A percentile compares a stretch with the other conserved stretches of the same genome.
phyloP scores from a whole-genome alignment of 257 asterid genomes.

The Fraxinus quadrangulata region DNA sequence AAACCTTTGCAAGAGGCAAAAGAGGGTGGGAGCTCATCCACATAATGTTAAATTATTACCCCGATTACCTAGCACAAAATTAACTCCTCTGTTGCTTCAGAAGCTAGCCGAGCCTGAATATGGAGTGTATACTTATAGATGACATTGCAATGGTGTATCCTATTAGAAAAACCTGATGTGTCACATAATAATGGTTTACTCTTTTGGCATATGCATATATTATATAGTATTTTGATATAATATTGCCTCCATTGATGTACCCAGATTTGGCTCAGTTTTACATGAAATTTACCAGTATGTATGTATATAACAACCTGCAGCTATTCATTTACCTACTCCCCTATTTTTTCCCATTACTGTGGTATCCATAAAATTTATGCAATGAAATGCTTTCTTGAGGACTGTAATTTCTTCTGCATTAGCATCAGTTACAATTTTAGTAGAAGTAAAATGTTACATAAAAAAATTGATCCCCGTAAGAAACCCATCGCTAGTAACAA shows the following conservation, averaged over 20 bases:
- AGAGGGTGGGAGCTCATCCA: slow-evolving; percentile 30
- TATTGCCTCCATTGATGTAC: background rate
- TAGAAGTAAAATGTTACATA: background rate
- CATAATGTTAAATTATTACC: slow-evolving; percentile 29
- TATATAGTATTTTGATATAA: too few relatives aligned
- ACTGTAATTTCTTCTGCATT: too few relatives aligned
- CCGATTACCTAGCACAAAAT: background rate
- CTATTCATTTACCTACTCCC: background rate
- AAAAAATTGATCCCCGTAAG: too few relatives aligned
- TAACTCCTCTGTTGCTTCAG: slow-evolving; percentile 49
- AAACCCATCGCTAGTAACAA: too few relatives aligned
- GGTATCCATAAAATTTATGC: too few relatives aligned
- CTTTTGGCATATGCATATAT: too few relatives aligned
- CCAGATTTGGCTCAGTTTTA: background rate
- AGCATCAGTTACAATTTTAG: too few relatives aligned
- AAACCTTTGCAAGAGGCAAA: slow-evolving; percentile 28
- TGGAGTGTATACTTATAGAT: background rate
- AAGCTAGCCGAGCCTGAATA: slow-evolving; percentile 64
- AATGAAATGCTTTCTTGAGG: too few relatives aligned
- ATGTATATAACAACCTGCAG: background rate
- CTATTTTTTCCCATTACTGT: too few relatives aligned
- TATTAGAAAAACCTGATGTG: background rate
- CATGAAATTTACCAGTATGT: background rate
- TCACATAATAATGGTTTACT: too few relatives aligned
- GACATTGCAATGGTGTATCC: background rate